Evolutionary conservation across 108 stramenopile genomes (phyloP), one percentile per base, ranked within the genome.

Genomic region (Parmales sp.): DNA sequence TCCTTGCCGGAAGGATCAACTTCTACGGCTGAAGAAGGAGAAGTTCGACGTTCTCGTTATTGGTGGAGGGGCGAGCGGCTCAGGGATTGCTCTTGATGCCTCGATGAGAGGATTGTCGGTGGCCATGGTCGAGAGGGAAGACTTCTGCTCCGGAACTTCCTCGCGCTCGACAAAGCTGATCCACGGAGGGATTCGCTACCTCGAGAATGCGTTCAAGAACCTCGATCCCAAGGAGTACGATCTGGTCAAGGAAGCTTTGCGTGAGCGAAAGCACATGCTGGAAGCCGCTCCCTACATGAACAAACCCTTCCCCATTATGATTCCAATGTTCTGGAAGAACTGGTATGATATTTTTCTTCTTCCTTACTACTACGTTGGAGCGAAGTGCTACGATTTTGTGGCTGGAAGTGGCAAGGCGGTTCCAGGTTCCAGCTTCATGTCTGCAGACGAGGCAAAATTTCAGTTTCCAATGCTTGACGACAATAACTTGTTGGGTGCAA

Each of bases 131-230:
- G 83, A 84, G 67, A 44, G 76, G 6, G 69, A 72, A 9, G 83
- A 84, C 41, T 82, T 80, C 37, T 50, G 54, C 39, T 39, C 79
- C 7, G 83, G 81, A 37, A 84, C 83, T 0, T 68, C 69, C 37
- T 60, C 78, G 26, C 43, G 81, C 9, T 78, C 76, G 8, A 84
- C 83, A 18, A 84, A 84, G 68, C 71, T 84, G n/a, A 82, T 84
- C 54, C 81, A 82, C 70, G 83, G 80, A 11, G 83, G 83, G 48
- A 77, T 84, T 22, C 72, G 77, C 20, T 78, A 74, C 69, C 60
- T 78, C 18, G 76, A 72, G 39, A 72, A 67, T 18, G 78, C 78
- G 29, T 77, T 81, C 64, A 60, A 38, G 51, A 77, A 78, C 37
- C 65, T 82, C 39, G 79, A 82, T 76, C 38, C 54, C 20, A 76